Evolutionary conservation across 371 early-diverging fungal genomes (phyloP), one percentile per base, ranked within the genome.

Genomic region (Chytridium lagenaria): DNA sequence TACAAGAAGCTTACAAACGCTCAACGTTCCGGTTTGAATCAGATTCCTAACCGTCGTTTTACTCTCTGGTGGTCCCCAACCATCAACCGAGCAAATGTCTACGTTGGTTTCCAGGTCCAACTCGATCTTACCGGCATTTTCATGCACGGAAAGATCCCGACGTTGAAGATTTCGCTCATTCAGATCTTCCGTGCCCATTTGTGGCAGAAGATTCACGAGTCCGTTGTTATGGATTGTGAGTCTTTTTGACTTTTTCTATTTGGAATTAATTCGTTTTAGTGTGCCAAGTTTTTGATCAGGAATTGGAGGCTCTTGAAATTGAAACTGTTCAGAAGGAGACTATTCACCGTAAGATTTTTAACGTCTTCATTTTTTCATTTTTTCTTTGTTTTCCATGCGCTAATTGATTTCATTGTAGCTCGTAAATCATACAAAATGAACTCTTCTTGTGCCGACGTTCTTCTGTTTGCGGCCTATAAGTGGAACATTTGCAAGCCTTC

Each of bases 1-100:
- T 95, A 91, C 88, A 98, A 98, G 85, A 98, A 98, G 83, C 85
- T 97, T 68, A 99, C 98, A 67, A 98, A 97, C 74, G 99, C 99
- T n/a, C 99, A 99, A 84, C 88, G 99, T 59, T 92, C 93, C 59
- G 99, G 99, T 88, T 84, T 98, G 79, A 96, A 96, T 80, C 97
- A 98, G 85, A 97, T 99, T 85, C 99, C 99, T 44, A 99, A 99
- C 85, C 96, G 98, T 90, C 95, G 99, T 69, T 99, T 99, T 87
- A 98, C 98, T 1, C 88, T 99, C 40, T 99, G 99, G 99, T 99
- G 99, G 99, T 95, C 95, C 37, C 99, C 99, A 12, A 98, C 99
- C 1, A 98, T 99, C 79, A 99, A 99, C 80, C 90, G 95, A 65
- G 90, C 94, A 68, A 96, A 98, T 79, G 98, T 99, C 30, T 98